Evolutionary conservation across 768 basidiomycete genomes (phyloP).

Genomic region (Agaricus bisporus): DNA sequence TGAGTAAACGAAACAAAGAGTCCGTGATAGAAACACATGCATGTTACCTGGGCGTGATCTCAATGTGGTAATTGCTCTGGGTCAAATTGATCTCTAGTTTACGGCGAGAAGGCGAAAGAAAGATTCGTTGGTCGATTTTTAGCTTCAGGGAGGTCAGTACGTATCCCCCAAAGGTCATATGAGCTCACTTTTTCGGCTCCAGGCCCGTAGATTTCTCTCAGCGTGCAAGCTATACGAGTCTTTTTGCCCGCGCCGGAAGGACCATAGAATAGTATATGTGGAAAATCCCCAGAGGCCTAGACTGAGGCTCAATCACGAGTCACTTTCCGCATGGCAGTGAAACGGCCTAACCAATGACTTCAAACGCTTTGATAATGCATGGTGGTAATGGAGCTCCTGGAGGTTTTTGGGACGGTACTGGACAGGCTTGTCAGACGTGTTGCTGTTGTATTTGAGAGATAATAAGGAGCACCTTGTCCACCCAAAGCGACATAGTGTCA

Average conservation of each 20-base stretch:
- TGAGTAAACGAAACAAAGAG: neutral
- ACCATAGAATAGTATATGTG: constrained; percentile 96
- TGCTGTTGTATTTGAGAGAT: neutral
- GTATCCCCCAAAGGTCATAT: neutral
- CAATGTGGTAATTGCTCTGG: constrained; percentile 96
- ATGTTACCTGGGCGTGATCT: constrained; percentile 87
- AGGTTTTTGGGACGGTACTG: constrained; percentile 85
- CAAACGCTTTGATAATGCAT: constrained; percentile 70
- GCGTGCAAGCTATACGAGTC: constrained; percentile 86
- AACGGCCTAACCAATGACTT: constrained; percentile 54
- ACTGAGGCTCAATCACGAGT: constrained; percentile 1
- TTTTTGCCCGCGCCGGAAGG: constrained; percentile 98
- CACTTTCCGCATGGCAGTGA: neutral
- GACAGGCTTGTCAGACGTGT: constrained; percentile 3
- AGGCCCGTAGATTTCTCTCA: constrained; percentile 83
- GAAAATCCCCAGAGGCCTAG: constrained; percentile 89
- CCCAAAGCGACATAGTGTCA: constrained; percentile 59
- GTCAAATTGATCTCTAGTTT: constrained; percentile 97
- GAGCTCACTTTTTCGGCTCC: constrained; percentile 83
- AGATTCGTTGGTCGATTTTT: constrained; percentile 96
- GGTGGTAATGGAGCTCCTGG: constrained; percentile 85
- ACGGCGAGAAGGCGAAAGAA: constrained; percentile 87
- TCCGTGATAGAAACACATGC: constrained; percentile 11
- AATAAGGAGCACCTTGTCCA: constrained; percentile 43
- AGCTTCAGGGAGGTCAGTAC: constrained; percentile 43